phyloP scores from a whole-genome alignment of 306 rosid species.

The Vigna hirtella region DNA sequence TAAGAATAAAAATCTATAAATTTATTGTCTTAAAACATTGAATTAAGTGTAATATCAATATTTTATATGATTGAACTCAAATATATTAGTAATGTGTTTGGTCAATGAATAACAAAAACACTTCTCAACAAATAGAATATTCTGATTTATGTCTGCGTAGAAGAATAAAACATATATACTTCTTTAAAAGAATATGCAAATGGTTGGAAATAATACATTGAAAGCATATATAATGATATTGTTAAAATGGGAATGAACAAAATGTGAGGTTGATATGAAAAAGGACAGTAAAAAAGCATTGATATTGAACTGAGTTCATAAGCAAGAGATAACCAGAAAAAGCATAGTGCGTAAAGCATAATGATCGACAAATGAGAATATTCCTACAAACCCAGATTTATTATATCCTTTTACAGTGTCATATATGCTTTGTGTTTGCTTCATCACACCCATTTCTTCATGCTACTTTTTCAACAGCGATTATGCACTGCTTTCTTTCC shows the following conservation, averaged over 20 bases:
- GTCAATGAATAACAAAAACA: not conserved
- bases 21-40: too few relatives aligned
- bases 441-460: not conserved
- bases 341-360: not conserved
- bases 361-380: not conserved
- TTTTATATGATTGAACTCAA: too few relatives aligned
- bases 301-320: not conserved
- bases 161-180: not conserved
- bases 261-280: not conserved
- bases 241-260: not conserved
- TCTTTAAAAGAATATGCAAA: not conserved
- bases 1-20: too few relatives aligned
- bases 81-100: too few relatives aligned
- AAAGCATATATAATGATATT: not conserved
- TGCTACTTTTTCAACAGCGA: not conserved
- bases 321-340: not conserved
- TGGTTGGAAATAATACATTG: not conserved
- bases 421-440: conserved; percentile 7
- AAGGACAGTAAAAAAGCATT: too few relatives aligned
- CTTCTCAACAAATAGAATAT: not conserved
- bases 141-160: not conserved
- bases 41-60: too few relatives aligned
- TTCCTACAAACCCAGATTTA: not conserved
- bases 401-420: not conserved
- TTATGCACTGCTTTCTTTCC: not conserved